Evolutionary conservation across 179 eudicot genomes (phyloP).

Genomic region (Gypsophila paniculata): DNA sequence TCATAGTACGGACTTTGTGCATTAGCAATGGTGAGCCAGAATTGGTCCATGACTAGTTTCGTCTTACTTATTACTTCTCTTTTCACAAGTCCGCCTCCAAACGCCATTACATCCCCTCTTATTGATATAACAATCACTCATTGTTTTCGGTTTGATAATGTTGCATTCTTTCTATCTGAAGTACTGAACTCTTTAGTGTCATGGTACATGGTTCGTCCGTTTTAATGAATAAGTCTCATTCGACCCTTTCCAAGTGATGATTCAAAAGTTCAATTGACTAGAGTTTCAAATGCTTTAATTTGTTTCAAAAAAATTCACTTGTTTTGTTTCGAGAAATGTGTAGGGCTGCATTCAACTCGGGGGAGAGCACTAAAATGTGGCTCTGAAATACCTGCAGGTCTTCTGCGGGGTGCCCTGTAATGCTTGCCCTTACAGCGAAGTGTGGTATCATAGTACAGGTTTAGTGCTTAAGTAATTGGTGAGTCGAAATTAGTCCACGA

Average conservation of each 20-base stretch:
- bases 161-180: background rate
- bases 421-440: conserved; percentile 26
- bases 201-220: no score
- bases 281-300: no score
- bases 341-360: no score
- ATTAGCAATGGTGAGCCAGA: conserved; percentile 15
- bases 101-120: conserved; percentile 29
- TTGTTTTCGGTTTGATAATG: no score
- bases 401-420: conserved; percentile 32
- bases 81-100: conserved; percentile 41
- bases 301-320: background rate
- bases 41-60: conserved; percentile 8
- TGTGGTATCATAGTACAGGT: conserved; percentile 42
- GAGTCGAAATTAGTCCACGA: conserved; percentile 11
- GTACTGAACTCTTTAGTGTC: no score
- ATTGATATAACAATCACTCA: no score
- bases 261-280: no score
- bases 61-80: background rate
- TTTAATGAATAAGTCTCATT: no score
- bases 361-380: conserved; percentile 23
- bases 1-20: conserved; percentile 45
- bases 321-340: no score
- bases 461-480: conserved; percentile 27
- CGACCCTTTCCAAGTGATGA: no score
- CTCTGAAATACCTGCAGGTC: conserved; percentile 43